These are phyloP conservation scores for Trametes hirsuta DNA, from an alignment of 1,284 basidiomycete species.

Conservation along the genomic window DNA sequence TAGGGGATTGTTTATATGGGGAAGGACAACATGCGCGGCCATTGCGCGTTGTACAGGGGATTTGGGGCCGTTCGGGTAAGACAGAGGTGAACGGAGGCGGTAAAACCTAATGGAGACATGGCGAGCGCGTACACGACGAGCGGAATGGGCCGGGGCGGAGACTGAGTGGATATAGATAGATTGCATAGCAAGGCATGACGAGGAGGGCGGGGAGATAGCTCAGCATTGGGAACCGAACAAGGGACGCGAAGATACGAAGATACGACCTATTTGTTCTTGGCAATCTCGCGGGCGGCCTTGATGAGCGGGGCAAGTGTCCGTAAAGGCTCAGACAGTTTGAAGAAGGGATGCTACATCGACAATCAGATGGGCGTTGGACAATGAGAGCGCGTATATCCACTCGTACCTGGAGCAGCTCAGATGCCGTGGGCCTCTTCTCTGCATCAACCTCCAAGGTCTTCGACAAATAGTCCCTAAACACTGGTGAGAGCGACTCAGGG, in stretches of 20 bases:
- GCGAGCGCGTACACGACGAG: slow-evolving; percentile 13
- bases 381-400: not conserved
- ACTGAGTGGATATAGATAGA: slow-evolving; percentile 31
- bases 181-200: slow-evolving; percentile 30
- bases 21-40: slow-evolving; percentile 14
- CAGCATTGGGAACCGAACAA: not conserved
- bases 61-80: not conserved
- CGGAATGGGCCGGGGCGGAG: slow-evolving; percentile 4
- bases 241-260: not conserved
- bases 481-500: slow-evolving; percentile 84
- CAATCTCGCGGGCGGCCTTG: slow-evolving; percentile 88
- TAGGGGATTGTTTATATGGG: slow-evolving; percentile 12
- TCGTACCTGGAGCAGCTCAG: slow-evolving; percentile 75
- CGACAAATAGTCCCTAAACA: slow-evolving; percentile 92
- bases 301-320: slow-evolving; percentile 89
- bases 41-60: slow-evolving; percentile 7
- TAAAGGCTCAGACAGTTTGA: slow-evolving; percentile 85
- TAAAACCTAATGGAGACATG: slow-evolving; percentile 15
- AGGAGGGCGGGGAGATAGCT: slow-evolving; percentile 2
- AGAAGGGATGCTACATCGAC: slow-evolving; percentile 77
- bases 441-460: slow-evolving; percentile 94
- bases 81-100: not conserved
- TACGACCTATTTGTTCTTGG: slow-evolving; percentile 60
- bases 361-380: not conserved
- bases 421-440: slow-evolving; percentile 90